Evolutionary conservation across 2,329 filamentous ascomycete genomes (phyloP).

Genomic region (Penicillium occitanis): DNA sequence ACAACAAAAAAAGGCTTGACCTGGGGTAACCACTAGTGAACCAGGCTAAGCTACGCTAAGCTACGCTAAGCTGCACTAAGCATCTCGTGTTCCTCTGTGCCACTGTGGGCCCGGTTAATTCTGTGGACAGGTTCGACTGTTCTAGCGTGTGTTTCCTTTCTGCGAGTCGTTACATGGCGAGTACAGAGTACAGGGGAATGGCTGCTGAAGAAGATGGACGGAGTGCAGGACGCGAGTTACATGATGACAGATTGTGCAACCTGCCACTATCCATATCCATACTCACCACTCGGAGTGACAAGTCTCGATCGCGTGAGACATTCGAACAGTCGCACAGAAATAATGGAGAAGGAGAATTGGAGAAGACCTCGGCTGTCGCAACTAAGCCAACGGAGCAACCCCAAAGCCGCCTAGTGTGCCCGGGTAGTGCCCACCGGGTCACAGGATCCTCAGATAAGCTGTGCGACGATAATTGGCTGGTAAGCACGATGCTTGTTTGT

Average conservation of each 20-base stretch:
- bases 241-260: neutral
- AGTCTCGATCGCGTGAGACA: too few species aligned
- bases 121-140: neutral
- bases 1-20: neutral
- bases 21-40: constrained; percentile 8
- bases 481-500: neutral
- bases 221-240: neutral
- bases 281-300: too few species aligned
- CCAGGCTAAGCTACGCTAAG: neutral
- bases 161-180: neutral
- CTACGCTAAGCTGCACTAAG: neutral
- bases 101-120: neutral
- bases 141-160: neutral
- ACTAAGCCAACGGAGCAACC: neutral
- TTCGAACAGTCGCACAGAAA: neutral
- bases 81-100: neutral
- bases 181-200: neutral
- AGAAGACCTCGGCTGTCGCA: neutral
- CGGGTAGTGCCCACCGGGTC: neutral
- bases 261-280: too few species aligned
- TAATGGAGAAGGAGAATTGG: neutral
- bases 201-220: neutral
- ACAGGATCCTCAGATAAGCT: constrained; percentile 1
- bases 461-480: neutral
- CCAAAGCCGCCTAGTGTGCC: neutral